A percentile compares a stretch with the other conserved stretches of the same genome.
These are phyloP conservation scores for Sporothrix brasiliensis DNA, from an alignment of 2,329 filamentous ascomycete genomes.

Conservation along the genomic window DNA sequence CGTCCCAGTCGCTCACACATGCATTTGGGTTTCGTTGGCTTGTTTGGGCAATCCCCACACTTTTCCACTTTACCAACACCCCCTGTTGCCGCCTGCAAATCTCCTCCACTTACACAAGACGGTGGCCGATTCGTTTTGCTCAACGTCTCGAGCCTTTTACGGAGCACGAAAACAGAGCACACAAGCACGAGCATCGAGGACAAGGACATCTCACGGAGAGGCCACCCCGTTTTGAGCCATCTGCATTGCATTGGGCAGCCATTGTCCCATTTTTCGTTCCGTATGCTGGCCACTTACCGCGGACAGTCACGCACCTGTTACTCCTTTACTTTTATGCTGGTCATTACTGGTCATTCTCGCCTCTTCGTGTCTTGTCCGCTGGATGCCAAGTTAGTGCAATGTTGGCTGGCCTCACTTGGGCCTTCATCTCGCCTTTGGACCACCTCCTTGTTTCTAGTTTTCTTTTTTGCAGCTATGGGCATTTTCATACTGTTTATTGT, in stretches of 20 bases:
- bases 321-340: not conserved
- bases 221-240: conserved; percentile 16
- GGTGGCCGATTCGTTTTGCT: not conserved
- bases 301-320: conserved; percentile 2
- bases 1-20: too few relatives aligned
- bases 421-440: not conserved
- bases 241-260: conserved; percentile 31
- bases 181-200: not conserved
- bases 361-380: not conserved
- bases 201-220: not conserved
- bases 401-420: conserved; percentile 7
- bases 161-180: conserved; percentile 5
- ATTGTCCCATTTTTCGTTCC: not conserved
- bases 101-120: conserved; percentile 19
- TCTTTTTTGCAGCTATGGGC: not conserved
- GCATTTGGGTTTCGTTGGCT: too few relatives aligned
- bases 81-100: conserved; percentile 1
- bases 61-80: conserved; percentile 15
- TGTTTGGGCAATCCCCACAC: conserved; percentile 15
- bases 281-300: not conserved
- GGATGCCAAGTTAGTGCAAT: not conserved
- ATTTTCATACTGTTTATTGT: not conserved
- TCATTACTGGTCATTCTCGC: too few relatives aligned
- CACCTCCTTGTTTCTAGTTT: not conserved
- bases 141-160: not conserved